A percentile compares a stretch with the other conserved stretches of the same genome.
These are phyloP conservation scores for Dryadomyces sulphureus DNA, from an alignment of 2,329 filamentous ascomycete species.

Conservation along the genomic window DNA sequence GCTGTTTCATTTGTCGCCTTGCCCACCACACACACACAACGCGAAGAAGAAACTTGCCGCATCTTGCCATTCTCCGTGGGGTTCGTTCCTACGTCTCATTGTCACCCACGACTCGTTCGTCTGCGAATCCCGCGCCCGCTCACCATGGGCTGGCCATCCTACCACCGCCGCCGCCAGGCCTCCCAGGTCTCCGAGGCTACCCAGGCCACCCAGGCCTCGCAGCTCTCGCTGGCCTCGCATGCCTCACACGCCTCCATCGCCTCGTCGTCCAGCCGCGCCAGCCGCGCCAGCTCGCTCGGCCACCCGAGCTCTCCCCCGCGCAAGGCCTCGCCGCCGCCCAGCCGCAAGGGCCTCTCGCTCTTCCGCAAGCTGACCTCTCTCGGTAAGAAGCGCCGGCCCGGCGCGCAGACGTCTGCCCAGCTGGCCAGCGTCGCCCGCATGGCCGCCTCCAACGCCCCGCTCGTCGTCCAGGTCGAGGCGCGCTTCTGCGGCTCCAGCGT, in stretches of 20 bases:
- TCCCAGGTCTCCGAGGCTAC: neutral
- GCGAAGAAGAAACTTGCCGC: neutral
- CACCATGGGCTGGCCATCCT: neutral
- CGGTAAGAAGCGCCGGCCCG: neutral
- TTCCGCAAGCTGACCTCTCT: neutral
- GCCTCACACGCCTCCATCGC: no score
- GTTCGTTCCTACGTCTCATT: neutral
- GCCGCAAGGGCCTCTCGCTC: neutral
- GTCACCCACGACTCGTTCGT: no score
- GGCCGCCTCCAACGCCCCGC: neutral
- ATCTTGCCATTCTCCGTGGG: neutral
- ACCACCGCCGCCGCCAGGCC: neutral
- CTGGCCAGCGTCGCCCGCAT: neutral
- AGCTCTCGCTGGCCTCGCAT: no score
- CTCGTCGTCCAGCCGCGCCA: no score
- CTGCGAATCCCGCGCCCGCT: neutral
- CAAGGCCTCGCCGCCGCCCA: neutral
- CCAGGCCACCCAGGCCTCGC: no score
- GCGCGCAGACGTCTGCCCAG: neutral
- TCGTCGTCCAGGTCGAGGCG: conserved; percentile 9
- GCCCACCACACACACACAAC: neutral
- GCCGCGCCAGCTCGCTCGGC: neutral
- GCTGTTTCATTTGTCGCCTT: neutral
- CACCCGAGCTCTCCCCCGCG: neutral
- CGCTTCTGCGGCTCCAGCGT: conserved; percentile 7